Base-by-base conservation (phyloP, 169 alveolate genomes). In the Perkinsus olseni region DNA sequence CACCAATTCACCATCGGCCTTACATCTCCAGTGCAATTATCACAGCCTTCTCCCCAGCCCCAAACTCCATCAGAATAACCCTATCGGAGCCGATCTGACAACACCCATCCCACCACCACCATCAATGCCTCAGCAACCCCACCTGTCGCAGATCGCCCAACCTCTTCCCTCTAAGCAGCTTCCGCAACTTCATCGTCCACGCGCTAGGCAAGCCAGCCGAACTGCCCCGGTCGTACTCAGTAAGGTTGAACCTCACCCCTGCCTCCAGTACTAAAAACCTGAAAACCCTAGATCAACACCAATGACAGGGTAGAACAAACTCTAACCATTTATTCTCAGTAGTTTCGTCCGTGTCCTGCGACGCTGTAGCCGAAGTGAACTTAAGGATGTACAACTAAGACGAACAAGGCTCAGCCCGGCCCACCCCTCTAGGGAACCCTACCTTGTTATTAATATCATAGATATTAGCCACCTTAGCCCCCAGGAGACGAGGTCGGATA, bases 401-500 rank as follows among this genome's bases (percentile, higher is more conserved):
- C 24, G 17, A n/a, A n/a, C 17, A 45, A 45, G 62, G 24, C 6
- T 6, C 62, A 45, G 62, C 62, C 62, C 62, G 6, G 24, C 6
- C 62, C 62, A 45, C 24, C 62, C 62, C 62, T 45, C n/a, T n/a
- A n/a, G n/a, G n/a, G n/a, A n/a, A n/a, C 6, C 62, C 62, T 45
- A 45, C 62, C 62, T 45, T 45, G 17, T 45, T 45, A 45, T 45
- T 45, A 45, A 93, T 94, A 93, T 95, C 97, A 90, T 95, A 95
- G 37, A 95, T 91, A 92, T 95, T 95, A 8, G 95, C 91, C 90
- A 95, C 74, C 74, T 95, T 91, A 91, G 94, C 74, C 39, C 96
- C 96, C 91, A 74, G 38, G 62, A 90, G 0, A 24, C 74, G 38
- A 39, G 95, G 95, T 3, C 95, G 38, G n/a, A 94, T 31, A 31